phyloP scores from a whole-genome alignment of 2,329 filamentous ascomycete species.

The Trichophyton simii region DNA sequence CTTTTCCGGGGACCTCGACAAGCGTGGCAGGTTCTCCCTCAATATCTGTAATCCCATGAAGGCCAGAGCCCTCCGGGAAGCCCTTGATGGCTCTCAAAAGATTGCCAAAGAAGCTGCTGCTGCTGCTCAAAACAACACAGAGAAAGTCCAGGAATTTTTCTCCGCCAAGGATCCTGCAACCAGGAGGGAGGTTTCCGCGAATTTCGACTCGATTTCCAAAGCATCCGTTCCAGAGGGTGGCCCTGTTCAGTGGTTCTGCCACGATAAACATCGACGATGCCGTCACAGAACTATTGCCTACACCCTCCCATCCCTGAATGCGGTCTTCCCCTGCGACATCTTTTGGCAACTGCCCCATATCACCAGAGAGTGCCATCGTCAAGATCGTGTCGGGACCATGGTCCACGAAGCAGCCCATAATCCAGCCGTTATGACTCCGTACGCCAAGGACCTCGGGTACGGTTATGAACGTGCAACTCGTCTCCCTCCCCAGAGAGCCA shows the following conservation, averaged over 20 bases:
- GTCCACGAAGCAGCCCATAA: conserved; percentile 56
- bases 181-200: conserved; percentile 39
- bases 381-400: conserved; percentile 53
- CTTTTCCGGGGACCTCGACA: not conserved
- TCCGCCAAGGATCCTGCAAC: conserved; percentile 41
- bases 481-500: conserved; percentile 39
- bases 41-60: conserved; percentile 41
- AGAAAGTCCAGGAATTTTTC: conserved; percentile 50
- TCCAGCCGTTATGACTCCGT: conserved; percentile 40
- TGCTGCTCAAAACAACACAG: conserved; percentile 29
- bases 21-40: conserved; percentile 23
- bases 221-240: conserved; percentile 45
- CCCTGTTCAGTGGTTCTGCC: conserved; percentile 46
- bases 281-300: conserved; percentile 45
- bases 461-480: conserved; percentile 41
- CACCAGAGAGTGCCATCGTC: conserved; percentile 44
- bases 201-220: conserved; percentile 40
- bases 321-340: conserved; percentile 52
- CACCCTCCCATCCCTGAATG: conserved; percentile 42
- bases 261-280: conserved; percentile 45
- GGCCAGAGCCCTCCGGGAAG: conserved; percentile 35
- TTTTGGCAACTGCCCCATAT: conserved; percentile 35
- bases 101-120: conserved; percentile 25
- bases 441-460: conserved; percentile 48
- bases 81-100: conserved; percentile 42